Base-by-base conservation (phyloP, 1,284 basidiomycete species). In the Pyrrhoderma lamaoense region DNA sequence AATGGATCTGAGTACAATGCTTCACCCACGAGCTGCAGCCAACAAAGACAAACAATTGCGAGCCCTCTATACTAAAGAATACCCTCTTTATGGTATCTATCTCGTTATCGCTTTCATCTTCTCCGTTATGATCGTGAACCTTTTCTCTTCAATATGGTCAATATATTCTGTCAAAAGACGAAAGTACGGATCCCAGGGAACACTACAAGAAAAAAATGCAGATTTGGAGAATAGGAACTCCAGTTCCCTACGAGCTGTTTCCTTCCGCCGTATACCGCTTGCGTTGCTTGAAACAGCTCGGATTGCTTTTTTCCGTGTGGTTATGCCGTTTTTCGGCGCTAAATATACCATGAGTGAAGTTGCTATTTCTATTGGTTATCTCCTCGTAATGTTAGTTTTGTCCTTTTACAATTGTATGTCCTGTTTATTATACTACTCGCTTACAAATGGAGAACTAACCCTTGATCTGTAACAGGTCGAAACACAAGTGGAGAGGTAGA, bases 71-170 rank as follows among this genome's bases (percentile, higher is more conserved):
- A 35, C 43, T 2, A 11, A 18, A 18, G 25, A 38, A 22, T 53
- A 48, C 35, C 52, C 52, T 3, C 36, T 48, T 22, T 53, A 53
- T 19, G 38, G 38, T 8, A 42, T 49, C 18, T 53, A 49, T 36
- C 47, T 53, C 31, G 18, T 49, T 19, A 42, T 37, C 8, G 42
- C 25, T n/a, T 27, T 45, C 18, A 43, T 53, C 27, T 43, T 48
- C 46, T 27, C 45, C 5, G 18, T 38, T 35, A n/a, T 40, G 1
- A 27, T 53, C n/a, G 31, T n/a, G 16, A 43, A 49, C 21, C 3
- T 45, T 16, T 18, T 42, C 3, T 48, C 22, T n/a, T 27, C 27
- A 11, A 8, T 36, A 9, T 43, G 37, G 14, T 37, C 31, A 8
- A 11, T 14, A 18, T 37, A 43, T n/a, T n/a, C 19, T 22, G 31